Conservation (phyloP, 768 basidiomycete genomes). For the Mycena kentingensis region DNA sequence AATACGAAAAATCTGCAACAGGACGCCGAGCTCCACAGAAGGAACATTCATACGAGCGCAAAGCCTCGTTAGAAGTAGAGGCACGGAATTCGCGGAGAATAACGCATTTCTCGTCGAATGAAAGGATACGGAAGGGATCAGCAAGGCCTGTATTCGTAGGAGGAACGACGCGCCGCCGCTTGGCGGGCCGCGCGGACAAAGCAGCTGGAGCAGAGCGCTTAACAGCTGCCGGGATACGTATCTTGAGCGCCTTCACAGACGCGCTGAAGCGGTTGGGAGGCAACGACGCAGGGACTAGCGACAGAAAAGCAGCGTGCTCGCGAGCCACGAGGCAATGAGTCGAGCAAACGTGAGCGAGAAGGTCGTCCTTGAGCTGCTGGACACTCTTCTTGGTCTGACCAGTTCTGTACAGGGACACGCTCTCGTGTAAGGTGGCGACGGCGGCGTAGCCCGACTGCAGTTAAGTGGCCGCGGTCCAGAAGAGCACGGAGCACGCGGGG, state of each 20-base stretch:
- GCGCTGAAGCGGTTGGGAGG: background rate
- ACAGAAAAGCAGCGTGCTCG: background rate
- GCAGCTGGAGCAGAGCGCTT: too few relatives aligned
- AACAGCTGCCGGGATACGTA: background rate
- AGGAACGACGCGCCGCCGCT: background rate
- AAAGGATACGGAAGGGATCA: background rate
- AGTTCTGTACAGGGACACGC: too few relatives aligned
- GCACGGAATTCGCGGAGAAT: constrained; percentile 9
- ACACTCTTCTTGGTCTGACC: too few relatives aligned
- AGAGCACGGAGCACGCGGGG: too few relatives aligned
- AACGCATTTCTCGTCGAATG: constrained; percentile 5
- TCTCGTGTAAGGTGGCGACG: too few relatives aligned
- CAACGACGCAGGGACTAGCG: background rate
- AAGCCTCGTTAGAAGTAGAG: background rate
- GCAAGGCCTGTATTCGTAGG: background rate
- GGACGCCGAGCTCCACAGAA: constrained; percentile 11
- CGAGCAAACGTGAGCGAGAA: background rate
- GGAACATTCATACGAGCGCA: constrained; percentile 4
- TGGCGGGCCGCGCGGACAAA: too few relatives aligned
- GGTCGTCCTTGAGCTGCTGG: too few relatives aligned
- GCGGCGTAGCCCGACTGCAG: too few relatives aligned
- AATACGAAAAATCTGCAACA: background rate
- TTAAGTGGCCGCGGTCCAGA: too few relatives aligned
- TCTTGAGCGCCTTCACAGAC: background rate
- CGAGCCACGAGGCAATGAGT: background rate